These are phyloP conservation scores for Nyssa sinensis DNA, from an alignment of 148 eudicot genomes.

Conservation along the genomic window DNA sequence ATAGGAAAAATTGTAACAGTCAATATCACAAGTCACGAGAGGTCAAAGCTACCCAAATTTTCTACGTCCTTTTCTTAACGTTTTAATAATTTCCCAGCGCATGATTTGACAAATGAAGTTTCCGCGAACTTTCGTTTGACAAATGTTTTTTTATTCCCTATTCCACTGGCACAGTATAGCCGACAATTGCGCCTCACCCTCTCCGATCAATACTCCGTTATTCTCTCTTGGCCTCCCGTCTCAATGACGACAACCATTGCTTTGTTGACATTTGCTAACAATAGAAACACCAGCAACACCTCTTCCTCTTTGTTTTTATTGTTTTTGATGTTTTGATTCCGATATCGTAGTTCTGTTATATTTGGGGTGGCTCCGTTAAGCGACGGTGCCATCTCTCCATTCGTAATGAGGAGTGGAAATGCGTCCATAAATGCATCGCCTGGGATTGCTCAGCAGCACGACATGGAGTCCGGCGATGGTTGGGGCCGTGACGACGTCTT, in stretches of 20 bases:
- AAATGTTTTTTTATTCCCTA: no score
- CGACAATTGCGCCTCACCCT: no score
- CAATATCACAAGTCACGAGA: no score
- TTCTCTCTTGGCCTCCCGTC: neutral
- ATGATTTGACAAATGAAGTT: no score
- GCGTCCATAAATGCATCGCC: neutral
- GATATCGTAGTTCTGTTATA: neutral
- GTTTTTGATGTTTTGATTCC: neutral
- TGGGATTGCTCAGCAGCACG: constrained; percentile 12
- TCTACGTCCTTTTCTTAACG: no score
- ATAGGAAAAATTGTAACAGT: no score
- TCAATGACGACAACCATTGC: neutral
- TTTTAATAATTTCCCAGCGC: no score
- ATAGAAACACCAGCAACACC: constrained; percentile 9
- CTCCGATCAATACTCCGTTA: no score
- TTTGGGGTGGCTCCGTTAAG: constrained; percentile 39
- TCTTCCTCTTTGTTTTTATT: neutral
- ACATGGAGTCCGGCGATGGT: constrained; percentile 27
- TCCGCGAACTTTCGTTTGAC: no score
- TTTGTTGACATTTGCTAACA: constrained; percentile 1
- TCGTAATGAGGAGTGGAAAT: constrained; percentile 22
- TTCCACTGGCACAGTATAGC: neutral
- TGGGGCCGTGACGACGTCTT: constrained; percentile 16
- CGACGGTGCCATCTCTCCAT: constrained; percentile 41
- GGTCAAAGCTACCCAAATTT: no score